These are phyloP conservation scores for Galerina marginata DNA, from an alignment of 768 basidiomycete genomes.

Conservation along the genomic window DNA sequence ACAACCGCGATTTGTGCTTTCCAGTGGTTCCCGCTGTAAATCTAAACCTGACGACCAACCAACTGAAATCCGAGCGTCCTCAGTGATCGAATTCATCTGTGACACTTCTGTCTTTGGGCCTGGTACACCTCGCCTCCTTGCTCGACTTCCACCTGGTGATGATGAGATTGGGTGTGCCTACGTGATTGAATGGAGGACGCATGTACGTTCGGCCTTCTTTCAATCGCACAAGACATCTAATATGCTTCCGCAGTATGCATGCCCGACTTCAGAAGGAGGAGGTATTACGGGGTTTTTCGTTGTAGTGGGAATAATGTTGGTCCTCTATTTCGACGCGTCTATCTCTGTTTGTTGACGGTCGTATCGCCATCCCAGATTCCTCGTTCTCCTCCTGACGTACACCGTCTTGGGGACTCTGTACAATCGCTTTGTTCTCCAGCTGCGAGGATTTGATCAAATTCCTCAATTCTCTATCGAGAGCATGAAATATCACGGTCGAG, in stretches of 20 bases:
- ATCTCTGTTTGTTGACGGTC: background rate
- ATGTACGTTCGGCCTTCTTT: slow-evolving; percentile 48
- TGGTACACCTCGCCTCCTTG: slow-evolving; percentile 62
- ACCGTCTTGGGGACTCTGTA: slow-evolving; percentile 74
- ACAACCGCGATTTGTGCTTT: slow-evolving; percentile 59
- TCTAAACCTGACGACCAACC: slow-evolving; percentile 39
- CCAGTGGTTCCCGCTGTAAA: slow-evolving; percentile 69
- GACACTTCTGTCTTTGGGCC: slow-evolving; percentile 64
- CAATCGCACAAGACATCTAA: slow-evolving; percentile 4
- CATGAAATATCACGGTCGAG: slow-evolving; percentile 51
- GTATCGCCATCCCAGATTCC: slow-evolving; percentile 41
- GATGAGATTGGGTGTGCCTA: slow-evolving; percentile 76
- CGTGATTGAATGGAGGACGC: slow-evolving; percentile 84
- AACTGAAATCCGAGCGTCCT: slow-evolving; percentile 55
- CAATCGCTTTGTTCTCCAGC: slow-evolving; percentile 76
- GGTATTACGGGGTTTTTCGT: slow-evolving; percentile 56
- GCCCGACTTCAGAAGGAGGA: slow-evolving; percentile 66
- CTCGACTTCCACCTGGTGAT: slow-evolving; percentile 68
- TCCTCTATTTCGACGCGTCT: slow-evolving; percentile 12
- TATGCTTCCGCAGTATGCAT: slow-evolving; percentile 59
- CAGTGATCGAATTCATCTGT: slow-evolving; percentile 80
- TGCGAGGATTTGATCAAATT: slow-evolving; percentile 74
- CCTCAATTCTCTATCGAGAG: slow-evolving; percentile 65
- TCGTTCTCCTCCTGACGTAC: slow-evolving; percentile 66
- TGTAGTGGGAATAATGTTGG: slow-evolving; percentile 65